Evolutionary conservation across 805 yeast genomes (phyloP).

Genomic region (Pichia ethanolica): DNA sequence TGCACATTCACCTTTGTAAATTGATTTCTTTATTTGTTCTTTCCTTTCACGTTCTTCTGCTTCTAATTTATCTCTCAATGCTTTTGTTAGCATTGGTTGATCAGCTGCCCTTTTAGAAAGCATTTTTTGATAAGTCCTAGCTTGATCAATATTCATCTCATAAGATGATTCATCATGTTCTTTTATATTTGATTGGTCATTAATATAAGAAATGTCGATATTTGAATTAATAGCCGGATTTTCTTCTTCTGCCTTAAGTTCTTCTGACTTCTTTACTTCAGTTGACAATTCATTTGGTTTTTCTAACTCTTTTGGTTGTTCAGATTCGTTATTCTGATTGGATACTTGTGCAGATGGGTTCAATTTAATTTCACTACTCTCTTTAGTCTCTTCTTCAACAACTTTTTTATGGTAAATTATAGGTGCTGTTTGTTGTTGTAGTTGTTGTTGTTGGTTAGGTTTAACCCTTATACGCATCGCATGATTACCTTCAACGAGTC

Average conservation of each 20-base stretch:
- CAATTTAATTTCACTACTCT: too few relatives aligned
- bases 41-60: conserved; percentile 15
- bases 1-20: conserved; percentile 23
- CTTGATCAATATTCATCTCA: conserved; percentile 46
- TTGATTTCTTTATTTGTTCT: conserved; percentile 13
- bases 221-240: background rate
- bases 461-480: background rate
- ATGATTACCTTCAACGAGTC: conserved; percentile 1
- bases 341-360: too few relatives aligned
- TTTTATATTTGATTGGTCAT: background rate
- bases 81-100: conserved; percentile 26
- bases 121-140: conserved; percentile 44
- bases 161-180: conserved; percentile 28
- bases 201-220: background rate
- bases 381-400: background rate
- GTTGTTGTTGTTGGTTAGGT: background rate
- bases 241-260: background rate
- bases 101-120: conserved; percentile 35
- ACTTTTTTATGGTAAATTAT: background rate
- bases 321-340: too few relatives aligned
- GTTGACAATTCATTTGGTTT: too few relatives aligned
- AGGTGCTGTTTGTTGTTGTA: background rate
- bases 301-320: background rate
- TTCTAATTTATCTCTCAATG: conserved; percentile 29
- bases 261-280: background rate